A percentile compares a stretch with the other conserved stretches of the same genome.
Conservation (phyloP, 371 early-diverging fungal genomes). For the Rhizopus microsporus region DNA sequence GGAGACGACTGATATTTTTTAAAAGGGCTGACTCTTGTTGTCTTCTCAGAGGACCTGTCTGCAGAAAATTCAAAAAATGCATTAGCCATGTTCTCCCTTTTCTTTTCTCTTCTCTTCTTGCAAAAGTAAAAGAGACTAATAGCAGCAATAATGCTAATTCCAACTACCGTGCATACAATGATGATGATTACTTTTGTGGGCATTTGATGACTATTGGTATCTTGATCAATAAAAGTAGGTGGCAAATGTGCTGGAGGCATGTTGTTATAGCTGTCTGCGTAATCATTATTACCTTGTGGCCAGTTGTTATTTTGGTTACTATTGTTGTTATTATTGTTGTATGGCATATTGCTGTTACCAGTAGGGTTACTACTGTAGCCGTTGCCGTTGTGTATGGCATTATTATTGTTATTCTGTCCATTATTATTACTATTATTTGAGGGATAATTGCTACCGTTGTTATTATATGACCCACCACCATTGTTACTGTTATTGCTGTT, state of each 20-base stretch:
- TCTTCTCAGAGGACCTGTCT: constrained; percentile 24
- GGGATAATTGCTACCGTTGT: not conserved
- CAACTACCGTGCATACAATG: constrained; percentile 20
- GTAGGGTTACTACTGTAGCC: constrained; percentile 4
- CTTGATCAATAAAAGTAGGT: not conserved
- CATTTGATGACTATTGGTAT: constrained; percentile 1
- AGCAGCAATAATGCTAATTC: constrained; percentile 22
- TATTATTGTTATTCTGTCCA: constrained; percentile 4
- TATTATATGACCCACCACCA: not conserved
- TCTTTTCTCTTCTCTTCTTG: constrained; percentile 26
- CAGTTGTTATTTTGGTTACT: constrained; percentile 2
- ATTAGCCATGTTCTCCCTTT: constrained; percentile 39
- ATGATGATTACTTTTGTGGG: constrained; percentile 18
- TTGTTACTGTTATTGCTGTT: not conserved
- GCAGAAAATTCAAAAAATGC: constrained; percentile 36
- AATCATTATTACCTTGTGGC: constrained; percentile 8
- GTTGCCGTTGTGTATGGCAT: constrained; percentile 5
- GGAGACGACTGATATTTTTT: constrained; percentile 21
- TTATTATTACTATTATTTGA: not conserved
- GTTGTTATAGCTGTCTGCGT: constrained; percentile 8
- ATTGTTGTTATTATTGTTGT: constrained; percentile 1
- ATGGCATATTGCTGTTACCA: constrained; percentile 8
- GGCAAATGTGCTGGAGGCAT: not conserved
- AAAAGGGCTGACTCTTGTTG: constrained; percentile 11
- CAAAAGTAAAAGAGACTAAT: constrained; percentile 21